These are phyloP conservation scores for Catenaria anguillulae DNA, from an alignment of 371 early-diverging fungal species.

Conservation along the genomic window DNA sequence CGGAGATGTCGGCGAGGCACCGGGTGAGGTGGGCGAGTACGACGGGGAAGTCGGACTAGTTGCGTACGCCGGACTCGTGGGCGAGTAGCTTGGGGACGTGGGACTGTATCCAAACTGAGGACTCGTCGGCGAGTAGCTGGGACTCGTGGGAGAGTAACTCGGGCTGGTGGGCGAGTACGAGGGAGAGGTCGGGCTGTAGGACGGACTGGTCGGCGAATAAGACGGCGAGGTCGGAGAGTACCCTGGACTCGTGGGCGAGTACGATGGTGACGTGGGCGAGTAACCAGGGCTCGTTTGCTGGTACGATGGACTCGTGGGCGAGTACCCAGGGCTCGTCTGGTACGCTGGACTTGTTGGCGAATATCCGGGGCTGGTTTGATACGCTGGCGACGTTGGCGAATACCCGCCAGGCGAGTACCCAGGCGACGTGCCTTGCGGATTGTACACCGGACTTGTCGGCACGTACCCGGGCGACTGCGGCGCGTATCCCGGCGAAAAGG, in stretches of 20 bases:
- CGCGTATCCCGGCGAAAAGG: conserved; percentile 6
- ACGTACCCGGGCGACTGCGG: conserved; percentile 27
- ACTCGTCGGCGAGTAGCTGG: conserved; percentile 52
- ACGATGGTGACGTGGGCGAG: conserved; percentile 34
- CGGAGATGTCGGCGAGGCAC: too few species aligned
- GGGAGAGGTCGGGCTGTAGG: conserved; percentile 34
- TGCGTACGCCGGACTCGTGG: conserved; percentile 46
- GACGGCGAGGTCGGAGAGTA: conserved; percentile 24
- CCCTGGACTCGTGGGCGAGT: conserved; percentile 42
- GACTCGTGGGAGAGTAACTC: too few species aligned
- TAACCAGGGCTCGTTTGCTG: conserved; percentile 44
- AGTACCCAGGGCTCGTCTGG: conserved; percentile 68
- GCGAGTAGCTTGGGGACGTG: conserved; percentile 46
- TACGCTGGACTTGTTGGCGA: conserved; percentile 32
- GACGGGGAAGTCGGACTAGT: conserved; percentile 52
- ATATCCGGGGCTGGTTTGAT: conserved; percentile 37
- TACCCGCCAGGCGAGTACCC: conserved; percentile 43
- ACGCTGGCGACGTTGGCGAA: conserved; percentile 26
- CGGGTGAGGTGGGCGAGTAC: conserved; percentile 57
- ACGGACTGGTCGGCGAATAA: conserved; percentile 30
- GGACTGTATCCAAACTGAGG: too few species aligned
- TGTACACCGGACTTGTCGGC: conserved; percentile 56
- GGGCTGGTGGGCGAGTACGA: conserved; percentile 65
- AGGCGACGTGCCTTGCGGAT: conserved; percentile 51
- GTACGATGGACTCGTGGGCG: conserved; percentile 62